phyloP scores from a whole-genome alignment of 768 basidiomycete genomes.

The Lactarius sanguifluus region DNA sequence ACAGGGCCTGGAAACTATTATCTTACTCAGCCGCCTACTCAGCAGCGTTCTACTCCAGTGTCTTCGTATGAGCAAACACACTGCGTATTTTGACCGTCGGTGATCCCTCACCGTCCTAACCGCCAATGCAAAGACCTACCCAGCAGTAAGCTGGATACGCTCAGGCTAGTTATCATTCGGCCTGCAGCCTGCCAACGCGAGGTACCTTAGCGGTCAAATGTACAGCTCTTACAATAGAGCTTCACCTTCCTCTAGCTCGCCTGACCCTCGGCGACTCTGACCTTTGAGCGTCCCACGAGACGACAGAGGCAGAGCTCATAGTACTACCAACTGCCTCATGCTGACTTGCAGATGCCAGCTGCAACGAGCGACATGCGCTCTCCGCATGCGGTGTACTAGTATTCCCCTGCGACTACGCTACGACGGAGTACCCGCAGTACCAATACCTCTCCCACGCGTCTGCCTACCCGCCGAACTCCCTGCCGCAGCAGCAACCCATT shows the following conservation, averaged over 20 bases:
- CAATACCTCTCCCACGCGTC: too few species aligned
- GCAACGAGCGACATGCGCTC: too few species aligned
- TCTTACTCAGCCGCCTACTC: not conserved
- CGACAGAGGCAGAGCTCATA: not conserved
- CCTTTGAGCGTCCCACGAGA: conserved; percentile 20
- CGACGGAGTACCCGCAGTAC: too few species aligned
- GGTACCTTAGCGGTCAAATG: conserved; percentile 11
- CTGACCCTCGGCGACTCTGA: conserved; percentile 14
- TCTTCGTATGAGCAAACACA: conserved; percentile 14
- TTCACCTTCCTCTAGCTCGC: not conserved
- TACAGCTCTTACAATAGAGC: conserved; percentile 14
- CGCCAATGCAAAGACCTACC: conserved; percentile 13
- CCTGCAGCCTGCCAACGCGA: conserved; percentile 14
- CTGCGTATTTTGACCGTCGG: conserved; percentile 13
- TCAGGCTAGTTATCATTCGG: conserved; percentile 3
- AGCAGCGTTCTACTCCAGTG: conserved; percentile 22
- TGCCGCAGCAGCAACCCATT: too few species aligned
- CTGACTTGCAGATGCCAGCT: conserved; percentile 23
- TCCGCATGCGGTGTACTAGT: too few species aligned
- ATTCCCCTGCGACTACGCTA: too few species aligned
- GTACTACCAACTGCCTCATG: conserved; percentile 12
- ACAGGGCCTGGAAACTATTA: conserved; percentile 21
- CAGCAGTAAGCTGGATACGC: conserved; percentile 13
- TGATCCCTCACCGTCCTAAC: conserved; percentile 9
- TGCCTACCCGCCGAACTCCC: too few species aligned